phyloP scores from a whole-genome alignment of 345 rosid genomes.

The Geranium rotundifolium region DNA sequence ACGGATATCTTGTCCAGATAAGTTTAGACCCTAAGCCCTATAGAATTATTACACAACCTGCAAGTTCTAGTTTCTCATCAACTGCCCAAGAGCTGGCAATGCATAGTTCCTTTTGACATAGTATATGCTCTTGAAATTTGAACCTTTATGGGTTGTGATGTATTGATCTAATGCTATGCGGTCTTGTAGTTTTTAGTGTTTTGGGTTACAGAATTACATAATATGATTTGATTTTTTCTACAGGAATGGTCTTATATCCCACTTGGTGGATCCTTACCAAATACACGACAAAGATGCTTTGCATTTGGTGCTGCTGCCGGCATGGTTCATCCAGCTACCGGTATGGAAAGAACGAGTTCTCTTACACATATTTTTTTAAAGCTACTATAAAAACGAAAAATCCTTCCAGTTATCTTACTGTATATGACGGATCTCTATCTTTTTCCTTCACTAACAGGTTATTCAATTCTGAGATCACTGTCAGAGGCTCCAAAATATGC shows the following conservation, averaged over 20 bases:
- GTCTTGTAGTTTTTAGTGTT: not conserved
- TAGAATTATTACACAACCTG: too few species aligned
- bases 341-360: conserved; percentile 18
- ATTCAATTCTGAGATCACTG: conserved; percentile 88
- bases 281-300: conserved; percentile 81
- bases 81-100: too few species aligned
- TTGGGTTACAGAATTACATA: not conserved
- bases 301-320: conserved; percentile 98
- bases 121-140: not conserved
- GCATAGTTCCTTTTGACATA: not conserved
- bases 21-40: too few species aligned
- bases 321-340: conserved; percentile 98
- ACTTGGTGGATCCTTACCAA: conserved; percentile 91
- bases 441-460: conserved; percentile 39
- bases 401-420: conserved; percentile 6
- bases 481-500: conserved; percentile 95
- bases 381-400: not conserved
- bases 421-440: conserved; percentile 8
- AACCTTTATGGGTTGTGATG: not conserved
- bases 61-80: too few species aligned
- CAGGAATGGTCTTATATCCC: conserved; percentile 99
- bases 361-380: too few species aligned
- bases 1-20: too few species aligned
- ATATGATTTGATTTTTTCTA: conserved; percentile 9
- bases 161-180: not conserved